Conservation (phyloP, 1,139 yeast genomes). For the Pichia sp. region DNA sequence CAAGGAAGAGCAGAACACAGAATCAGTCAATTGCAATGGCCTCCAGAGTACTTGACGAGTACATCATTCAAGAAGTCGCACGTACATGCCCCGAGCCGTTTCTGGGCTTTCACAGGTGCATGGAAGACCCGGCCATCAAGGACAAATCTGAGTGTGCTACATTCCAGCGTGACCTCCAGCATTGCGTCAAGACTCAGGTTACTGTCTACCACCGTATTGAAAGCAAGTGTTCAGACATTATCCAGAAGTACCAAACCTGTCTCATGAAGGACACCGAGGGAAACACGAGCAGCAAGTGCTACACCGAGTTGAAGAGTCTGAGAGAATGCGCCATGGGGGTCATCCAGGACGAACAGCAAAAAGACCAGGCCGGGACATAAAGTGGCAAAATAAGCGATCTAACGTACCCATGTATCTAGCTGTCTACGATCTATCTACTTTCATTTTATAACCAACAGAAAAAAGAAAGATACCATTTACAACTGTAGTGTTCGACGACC, state of each 20-base stretch:
- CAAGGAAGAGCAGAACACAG: no score
- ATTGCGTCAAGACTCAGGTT: conserved; percentile 54
- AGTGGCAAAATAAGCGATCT: background rate
- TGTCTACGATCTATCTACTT: background rate
- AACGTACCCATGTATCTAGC: background rate
- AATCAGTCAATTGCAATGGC: conserved; percentile 5
- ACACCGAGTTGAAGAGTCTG: conserved; percentile 21
- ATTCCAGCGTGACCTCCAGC: conserved; percentile 49
- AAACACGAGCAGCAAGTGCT: conserved; percentile 24
- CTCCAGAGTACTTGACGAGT: conserved; percentile 49
- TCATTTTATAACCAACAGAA: background rate
- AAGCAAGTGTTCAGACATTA: conserved; percentile 48
- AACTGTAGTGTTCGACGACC: background rate
- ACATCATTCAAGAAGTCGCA: conserved; percentile 57
- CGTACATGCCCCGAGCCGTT: conserved; percentile 62
- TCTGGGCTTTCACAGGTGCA: conserved; percentile 60
- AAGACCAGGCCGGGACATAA: background rate
- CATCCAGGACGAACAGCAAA: conserved; percentile 9
- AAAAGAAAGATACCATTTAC: background rate
- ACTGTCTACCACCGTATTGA: conserved; percentile 65
- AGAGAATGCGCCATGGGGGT: conserved; percentile 24
- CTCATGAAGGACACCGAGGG: conserved; percentile 30
- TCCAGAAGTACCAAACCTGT: conserved; percentile 60
- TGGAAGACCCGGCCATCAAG: conserved; percentile 43
- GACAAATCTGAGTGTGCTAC: conserved; percentile 38